Base-by-base conservation (phyloP, 352 stramenopile species). In the Globisporangium orthogonon region DNA sequence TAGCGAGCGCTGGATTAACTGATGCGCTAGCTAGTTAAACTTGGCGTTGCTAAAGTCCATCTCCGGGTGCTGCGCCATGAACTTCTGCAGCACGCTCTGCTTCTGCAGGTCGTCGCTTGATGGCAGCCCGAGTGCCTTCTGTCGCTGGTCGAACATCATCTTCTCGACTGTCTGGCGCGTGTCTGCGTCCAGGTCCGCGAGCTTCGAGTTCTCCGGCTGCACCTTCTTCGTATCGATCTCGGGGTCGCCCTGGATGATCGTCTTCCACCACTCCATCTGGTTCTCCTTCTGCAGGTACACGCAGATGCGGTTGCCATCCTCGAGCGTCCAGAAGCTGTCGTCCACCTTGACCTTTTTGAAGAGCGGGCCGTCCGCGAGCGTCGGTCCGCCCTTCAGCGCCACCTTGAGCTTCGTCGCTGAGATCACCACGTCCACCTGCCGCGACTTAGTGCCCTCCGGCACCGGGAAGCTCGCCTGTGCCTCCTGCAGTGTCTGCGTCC, bases 21-120 rank as follows among this genome's bases (percentile, higher is more conserved):
- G 13, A 5, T 47, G 43, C 0, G 2, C 4, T 44, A 0, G 43
- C 83, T 84, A 98, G 61, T 83, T 96, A 62, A 99, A 92, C 71
- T 99, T 99, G 56, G 96, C 96, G 61, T 99, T 98, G 69, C 76
- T 97, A 67, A 99, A 99, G 73, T 99, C 97, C 91, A 99, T 98
- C 73, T 99, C 97, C 0, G 97, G 97, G 84, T 99, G 97, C 66
- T 97, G 89, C 44, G 83, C 87, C 91, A 99, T 99, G 70, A 99
- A 99, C 71, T 98, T 98, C 58, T 99, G 91, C 50, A 99, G 71
- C 56, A 99, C 87, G 43, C 99, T 95, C 66, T 98, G 86, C 76
- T 99, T 99, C 66, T 97, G 76, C 71, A 98, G 80, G 60, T 99
- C 97, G 60, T 99, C 97, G 52, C 87, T 97, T 7, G 96, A 97